Evolutionary conservation across 2,329 filamentous ascomycete species (phyloP), one percentile per base, ranked within the genome.

Genomic region (Lizonia empirigonia): DNA sequence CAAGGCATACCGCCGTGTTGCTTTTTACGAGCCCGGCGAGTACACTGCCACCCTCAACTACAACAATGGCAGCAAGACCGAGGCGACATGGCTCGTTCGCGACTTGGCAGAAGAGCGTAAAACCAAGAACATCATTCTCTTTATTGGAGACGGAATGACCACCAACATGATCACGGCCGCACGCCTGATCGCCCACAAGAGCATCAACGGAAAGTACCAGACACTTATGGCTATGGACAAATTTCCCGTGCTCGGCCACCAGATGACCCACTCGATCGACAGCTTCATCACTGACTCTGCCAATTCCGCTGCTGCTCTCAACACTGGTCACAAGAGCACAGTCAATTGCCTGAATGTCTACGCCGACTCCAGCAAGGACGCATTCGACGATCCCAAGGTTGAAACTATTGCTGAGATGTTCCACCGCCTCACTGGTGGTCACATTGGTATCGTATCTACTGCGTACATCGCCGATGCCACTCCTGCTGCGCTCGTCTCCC

Each of bases 221-320:
- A 85, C 82, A 50, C 82, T 80, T 49, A 82, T 95, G 81, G 81
- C 85, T 67, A 80, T 95, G 78, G 90, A 95, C 76, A 82, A 91
- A 67, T 94, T 94, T 75, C 90, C 90, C 2, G 83, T 92, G n/a
- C 70, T 93, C 9, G 90, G 90, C 16, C 90, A 95, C 72, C 90
- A 93, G 75, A 93, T 94, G 82, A 92, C 90, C 9, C 89, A 93
- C 74, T 92, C 89, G 1, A 84, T 94, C 67, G 89, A 93, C 76
- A 85, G 80, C 40, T 93, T 89, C 79, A 93, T 94, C 69, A 94
- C 90, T 29, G 90, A 94, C 72, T 90, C 87, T 54, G 90, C 90
- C 74, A 94, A 94, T 76, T 91, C 87, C 5, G 90, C 90, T 4
- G 90, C 87, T 34, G 88, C 90, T 13, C 78, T 94, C 15, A 94